Percentiles rank a stretch among this genome's conserved stretches.
phyloP scores from a whole-genome alignment of 2,329 filamentous ascomycete species.

The Colletotrichum sojae region DNA sequence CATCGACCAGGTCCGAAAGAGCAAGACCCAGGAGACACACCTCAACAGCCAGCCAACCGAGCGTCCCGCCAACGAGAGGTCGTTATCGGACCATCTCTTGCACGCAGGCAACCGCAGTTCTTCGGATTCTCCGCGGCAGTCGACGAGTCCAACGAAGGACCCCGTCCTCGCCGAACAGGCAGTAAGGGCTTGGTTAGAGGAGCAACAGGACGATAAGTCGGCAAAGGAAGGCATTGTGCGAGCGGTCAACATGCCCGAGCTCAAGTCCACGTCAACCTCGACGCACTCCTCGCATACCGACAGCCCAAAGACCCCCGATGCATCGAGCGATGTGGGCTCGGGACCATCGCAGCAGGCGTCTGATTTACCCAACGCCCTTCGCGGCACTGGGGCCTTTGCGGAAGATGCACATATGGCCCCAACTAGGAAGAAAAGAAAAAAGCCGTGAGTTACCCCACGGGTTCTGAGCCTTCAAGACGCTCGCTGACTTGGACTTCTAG shows the following conservation, averaged over 20 bases:
- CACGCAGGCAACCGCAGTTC: not conserved
- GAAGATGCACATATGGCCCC: not conserved
- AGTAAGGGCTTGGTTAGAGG: not conserved
- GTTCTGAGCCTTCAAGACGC: not conserved
- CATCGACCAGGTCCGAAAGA: not conserved
- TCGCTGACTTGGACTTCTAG: not conserved
- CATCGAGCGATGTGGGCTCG: not conserved
- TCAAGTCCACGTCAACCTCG: not conserved
- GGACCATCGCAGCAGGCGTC: not conserved
- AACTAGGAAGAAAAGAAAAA: slow-evolving; percentile 13
- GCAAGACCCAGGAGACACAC: slow-evolving; percentile 4
- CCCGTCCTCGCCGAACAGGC: not conserved
- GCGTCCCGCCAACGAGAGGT: not conserved
- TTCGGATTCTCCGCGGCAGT: not conserved
- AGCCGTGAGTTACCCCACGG: not conserved
- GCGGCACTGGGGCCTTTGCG: slow-evolving; percentile 14
- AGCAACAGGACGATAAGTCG: not conserved
- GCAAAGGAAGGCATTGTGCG: not conserved
- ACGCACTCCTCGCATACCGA: not conserved
- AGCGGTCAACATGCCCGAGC: not conserved
- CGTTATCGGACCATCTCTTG: not conserved
- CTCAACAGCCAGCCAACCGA: not conserved
- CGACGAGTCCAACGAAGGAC: slow-evolving; percentile 1
- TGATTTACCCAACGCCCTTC: slow-evolving; percentile 5
- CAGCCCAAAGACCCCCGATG: not conserved